phyloP scores from a whole-genome alignment of 1,284 basidiomycete species.

The Coniferiporia weirii region DNA sequence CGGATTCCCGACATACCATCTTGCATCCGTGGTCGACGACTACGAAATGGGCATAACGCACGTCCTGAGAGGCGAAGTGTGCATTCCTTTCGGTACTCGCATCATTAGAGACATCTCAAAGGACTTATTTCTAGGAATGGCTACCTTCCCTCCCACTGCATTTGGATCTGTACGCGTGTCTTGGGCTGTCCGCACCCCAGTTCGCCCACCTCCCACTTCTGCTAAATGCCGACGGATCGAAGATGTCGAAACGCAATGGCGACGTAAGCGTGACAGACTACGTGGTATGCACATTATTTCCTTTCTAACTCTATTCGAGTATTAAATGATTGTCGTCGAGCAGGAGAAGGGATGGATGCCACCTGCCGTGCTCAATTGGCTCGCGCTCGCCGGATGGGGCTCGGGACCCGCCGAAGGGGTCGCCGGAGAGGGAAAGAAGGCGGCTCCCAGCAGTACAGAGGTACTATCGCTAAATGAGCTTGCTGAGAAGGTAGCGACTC shows the following conservation, averaged over 20 bases:
- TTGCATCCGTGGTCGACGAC: slow-evolving; percentile 95
- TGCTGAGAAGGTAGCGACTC: slow-evolving; percentile 46
- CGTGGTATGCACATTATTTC: slow-evolving; percentile 46
- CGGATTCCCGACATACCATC: slow-evolving; percentile 92
- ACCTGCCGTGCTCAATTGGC: slow-evolving; percentile 86
- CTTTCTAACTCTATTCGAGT: not conserved
- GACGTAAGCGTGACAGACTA: slow-evolving; percentile 87
- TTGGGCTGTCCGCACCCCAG: slow-evolving; percentile 67
- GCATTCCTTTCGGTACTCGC: slow-evolving; percentile 20
- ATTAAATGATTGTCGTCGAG: not conserved
- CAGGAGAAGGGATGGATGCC: slow-evolving; percentile 81
- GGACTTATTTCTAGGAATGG: slow-evolving; percentile 70
- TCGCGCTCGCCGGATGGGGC: slow-evolving; percentile 92
- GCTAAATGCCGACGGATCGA: slow-evolving; percentile 86
- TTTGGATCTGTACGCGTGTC: slow-evolving; percentile 80
- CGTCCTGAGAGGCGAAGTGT: slow-evolving; percentile 88
- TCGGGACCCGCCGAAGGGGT: slow-evolving; percentile 33
- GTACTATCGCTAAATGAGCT: slow-evolving; percentile 64
- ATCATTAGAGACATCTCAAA: not conserved
- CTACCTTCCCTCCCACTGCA: slow-evolving; percentile 92
- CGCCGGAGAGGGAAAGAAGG: slow-evolving; percentile 20
- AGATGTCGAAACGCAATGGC: slow-evolving; percentile 92
- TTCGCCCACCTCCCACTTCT: slow-evolving; percentile 93
- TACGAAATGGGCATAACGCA: slow-evolving; percentile 95
- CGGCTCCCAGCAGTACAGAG: slow-evolving; percentile 58